A percentile compares a stretch with the other conserved stretches of the same genome.
Conservation (phyloP, 352 stramenopile species). For the Aphanomyces invadans region DNA sequence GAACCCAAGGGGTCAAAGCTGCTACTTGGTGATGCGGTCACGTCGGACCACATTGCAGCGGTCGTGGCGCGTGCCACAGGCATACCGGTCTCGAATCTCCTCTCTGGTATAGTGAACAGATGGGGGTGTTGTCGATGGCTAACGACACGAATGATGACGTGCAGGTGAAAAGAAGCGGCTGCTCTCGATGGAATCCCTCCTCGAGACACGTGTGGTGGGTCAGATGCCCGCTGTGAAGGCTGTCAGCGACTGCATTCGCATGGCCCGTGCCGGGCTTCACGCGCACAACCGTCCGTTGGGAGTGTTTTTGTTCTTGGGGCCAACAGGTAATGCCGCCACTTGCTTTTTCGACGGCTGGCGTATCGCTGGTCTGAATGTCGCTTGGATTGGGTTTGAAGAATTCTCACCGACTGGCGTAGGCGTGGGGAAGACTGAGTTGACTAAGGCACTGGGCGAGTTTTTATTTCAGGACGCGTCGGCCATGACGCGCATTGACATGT, state of each 20-base stretch:
- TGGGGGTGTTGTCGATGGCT: neutral
- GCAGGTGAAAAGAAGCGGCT: conserved; percentile 93
- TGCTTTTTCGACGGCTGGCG: too few relatives aligned
- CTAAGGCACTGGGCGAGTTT: conserved; percentile 91
- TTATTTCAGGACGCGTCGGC: conserved; percentile 94
- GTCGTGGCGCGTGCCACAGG: conserved; percentile 87
- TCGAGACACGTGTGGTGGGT: conserved; percentile 88
- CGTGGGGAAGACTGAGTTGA: conserved; percentile 96
- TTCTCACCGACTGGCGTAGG: too few relatives aligned
- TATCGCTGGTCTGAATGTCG: too few relatives aligned
- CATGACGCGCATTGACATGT: conserved; percentile 96
- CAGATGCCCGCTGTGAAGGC: conserved; percentile 87
- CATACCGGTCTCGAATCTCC: conserved; percentile 91
- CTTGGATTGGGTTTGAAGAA: too few relatives aligned
- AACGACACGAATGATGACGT: too few relatives aligned
- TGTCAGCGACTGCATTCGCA: conserved; percentile 86
- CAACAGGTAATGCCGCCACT: conserved; percentile 51
- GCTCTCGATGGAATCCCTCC: conserved; percentile 88
- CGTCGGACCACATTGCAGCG: conserved; percentile 89
- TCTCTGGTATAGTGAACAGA: conserved; percentile 32
- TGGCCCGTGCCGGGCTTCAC: conserved; percentile 91
- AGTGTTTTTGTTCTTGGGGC: conserved; percentile 93
- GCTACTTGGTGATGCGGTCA: conserved; percentile 86
- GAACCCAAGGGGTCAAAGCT: conserved; percentile 36
- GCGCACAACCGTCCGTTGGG: conserved; percentile 93